A percentile compares a stretch with the other conserved stretches of the same genome.
phyloP scores from a whole-genome alignment of 139 green algal genomes.

The Pseudopediastrum boryanum region DNA sequence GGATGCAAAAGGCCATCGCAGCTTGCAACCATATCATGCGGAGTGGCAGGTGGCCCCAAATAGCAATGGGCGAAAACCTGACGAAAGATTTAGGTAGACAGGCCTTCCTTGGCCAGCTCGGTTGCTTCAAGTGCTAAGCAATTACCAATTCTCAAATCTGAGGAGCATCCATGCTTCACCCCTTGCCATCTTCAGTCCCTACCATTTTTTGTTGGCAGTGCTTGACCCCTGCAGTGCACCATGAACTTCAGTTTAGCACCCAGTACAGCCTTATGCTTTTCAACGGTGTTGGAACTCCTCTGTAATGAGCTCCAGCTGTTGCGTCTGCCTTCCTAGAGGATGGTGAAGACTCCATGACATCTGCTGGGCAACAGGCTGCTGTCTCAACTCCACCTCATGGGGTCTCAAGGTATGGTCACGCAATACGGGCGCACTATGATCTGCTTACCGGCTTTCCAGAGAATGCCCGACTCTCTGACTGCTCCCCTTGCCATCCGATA shows the following conservation, averaged over 20 bases:
- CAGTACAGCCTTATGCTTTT: slow-evolving; percentile 30
- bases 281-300: slow-evolving; percentile 18
- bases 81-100: no score
- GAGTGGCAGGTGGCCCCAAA: no score
- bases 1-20: no score
- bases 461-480: no score
- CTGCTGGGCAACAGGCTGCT: not conserved
- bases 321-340: not conserved
- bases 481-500: no score
- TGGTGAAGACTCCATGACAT: not conserved
- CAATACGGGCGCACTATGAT: no score
- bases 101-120: no score
- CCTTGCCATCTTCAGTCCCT: not conserved
- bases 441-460: no score
- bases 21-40: no score
- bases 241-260: slow-evolving; percentile 18
- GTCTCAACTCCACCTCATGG: not conserved
- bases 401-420: not conserved
- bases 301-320: slow-evolving; percentile 5
- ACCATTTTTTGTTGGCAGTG: slow-evolving; percentile 5
- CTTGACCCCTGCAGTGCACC: not conserved
- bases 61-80: no score
- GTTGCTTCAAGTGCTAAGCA: not conserved
- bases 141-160: not conserved
- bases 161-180: not conserved